Base-by-base conservation (phyloP, 176 grass and related monocot genomes). In the Carex myosuroides region DNA sequence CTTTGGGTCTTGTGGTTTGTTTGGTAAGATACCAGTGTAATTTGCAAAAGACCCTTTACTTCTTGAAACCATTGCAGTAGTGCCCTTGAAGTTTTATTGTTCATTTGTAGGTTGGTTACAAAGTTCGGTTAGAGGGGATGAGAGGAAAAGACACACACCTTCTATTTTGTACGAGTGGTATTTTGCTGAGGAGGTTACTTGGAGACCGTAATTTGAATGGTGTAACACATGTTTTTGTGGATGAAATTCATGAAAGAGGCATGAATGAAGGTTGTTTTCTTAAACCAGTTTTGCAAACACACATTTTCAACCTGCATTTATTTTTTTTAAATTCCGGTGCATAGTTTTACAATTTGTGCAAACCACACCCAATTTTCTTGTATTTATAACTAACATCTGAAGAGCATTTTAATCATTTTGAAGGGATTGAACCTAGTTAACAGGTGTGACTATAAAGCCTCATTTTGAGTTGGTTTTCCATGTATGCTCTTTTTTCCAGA, bases 221-320 rank as follows among this genome's bases (percentile, higher is more conserved):
- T 30, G 86, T 95, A 80, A 94, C 92, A 88, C 95, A 98, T 90
- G 92, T 98, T 89, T 98, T 95, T 91, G 95, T 98, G 88, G 91
- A 98, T 89, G 95, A 98, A 87, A 95, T 98, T 93, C 95, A 98
- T 88, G 95, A 98, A 94, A 92, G 95, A 87, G 95, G 95, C 88
- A 98, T 98, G 95, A 98, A 98, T 72, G 95, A 98, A 95, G 95
- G 95, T 98, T 81, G 24, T 64, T 86, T 63, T 86, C 44, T 60
- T 29, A 42, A 68, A n/a, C 50, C 20, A 79, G 5, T 33, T 32
- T 26, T 86, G 42, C 70, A 76, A 4, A 26, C 20, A 52, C 70
- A 39, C 42, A 73, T 17, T 18, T 76, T 76, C 60, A 62, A 62
- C 60, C 18, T 62, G 5, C 5, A 6, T 57, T 70, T 60, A 80